A percentile compares a stretch with the other conserved stretches of the same genome.
Evolutionary conservation across 2,329 filamentous ascomycete species (phyloP).

Genomic region (Apiospora saccharicola): DNA sequence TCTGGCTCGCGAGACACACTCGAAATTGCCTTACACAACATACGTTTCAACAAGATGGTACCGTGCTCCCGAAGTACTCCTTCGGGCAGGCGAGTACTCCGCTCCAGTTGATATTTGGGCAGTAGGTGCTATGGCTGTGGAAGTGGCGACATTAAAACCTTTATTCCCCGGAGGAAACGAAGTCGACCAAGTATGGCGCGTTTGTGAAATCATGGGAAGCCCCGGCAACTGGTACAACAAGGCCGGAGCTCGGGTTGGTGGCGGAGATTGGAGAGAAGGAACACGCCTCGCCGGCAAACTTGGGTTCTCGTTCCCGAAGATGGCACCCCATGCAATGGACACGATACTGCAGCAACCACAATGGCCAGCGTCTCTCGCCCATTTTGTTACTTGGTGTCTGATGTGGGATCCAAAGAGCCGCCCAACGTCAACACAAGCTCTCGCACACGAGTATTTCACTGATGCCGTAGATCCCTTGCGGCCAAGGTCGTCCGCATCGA

Average conservation of each 20-base stretch:
- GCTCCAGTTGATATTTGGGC: slow-evolving; percentile 99
- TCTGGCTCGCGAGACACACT: slow-evolving; percentile 95
- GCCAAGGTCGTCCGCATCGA: slow-evolving; percentile 88
- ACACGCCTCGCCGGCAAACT: slow-evolving; percentile 92
- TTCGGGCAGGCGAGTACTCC: slow-evolving; percentile 95
- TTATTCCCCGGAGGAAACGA: slow-evolving; percentile 97
- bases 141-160: slow-evolving; percentile 95
- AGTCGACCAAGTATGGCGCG: slow-evolving; percentile 98
- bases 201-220: slow-evolving; percentile 99
- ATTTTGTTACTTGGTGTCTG: slow-evolving; percentile 97
- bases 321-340: slow-evolving; percentile 97
- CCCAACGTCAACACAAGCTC: slow-evolving; percentile 91
- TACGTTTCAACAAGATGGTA: slow-evolving; percentile 99
- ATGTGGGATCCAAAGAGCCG: slow-evolving; percentile 97
- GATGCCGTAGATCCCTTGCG: slow-evolving; percentile 92
- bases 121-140: slow-evolving; percentile 97
- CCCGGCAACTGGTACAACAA: slow-evolving; percentile 99
- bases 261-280: slow-evolving; percentile 97
- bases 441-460: slow-evolving; percentile 92
- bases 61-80: slow-evolving; percentile 90
- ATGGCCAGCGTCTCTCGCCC: slow-evolving; percentile 86
- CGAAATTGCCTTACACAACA: slow-evolving; percentile 94
- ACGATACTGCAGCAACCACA: slow-evolving; percentile 89
- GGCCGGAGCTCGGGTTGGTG: slow-evolving; percentile 82
- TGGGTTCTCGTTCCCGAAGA: slow-evolving; percentile 98